Evolutionary conservation across 192 early-diverging fungal species (phyloP).

Genomic region (Backusella psychrophila): DNA sequence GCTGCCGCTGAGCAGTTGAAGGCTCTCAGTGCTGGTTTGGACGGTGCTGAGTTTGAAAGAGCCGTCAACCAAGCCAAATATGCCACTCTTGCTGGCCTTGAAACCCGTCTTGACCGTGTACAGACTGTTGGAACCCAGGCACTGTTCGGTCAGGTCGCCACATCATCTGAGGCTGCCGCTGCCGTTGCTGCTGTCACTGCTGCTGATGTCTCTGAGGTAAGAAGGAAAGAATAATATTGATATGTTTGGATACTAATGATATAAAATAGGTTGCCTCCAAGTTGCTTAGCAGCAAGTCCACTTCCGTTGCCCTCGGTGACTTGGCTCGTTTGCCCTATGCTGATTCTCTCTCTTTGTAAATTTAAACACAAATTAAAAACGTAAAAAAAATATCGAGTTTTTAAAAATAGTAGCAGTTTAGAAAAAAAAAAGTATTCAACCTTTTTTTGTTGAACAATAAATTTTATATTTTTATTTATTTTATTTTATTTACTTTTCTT

Average conservation of each 20-base stretch:
- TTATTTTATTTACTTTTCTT: neutral
- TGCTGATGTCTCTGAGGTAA: slow-evolving; percentile 62
- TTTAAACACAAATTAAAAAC: slow-evolving; percentile 2
- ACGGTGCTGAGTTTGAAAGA: slow-evolving; percentile 59
- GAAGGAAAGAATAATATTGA: neutral
- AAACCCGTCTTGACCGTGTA: slow-evolving; percentile 44
- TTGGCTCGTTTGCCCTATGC: slow-evolving; percentile 69
- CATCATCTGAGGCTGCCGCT: slow-evolving; percentile 37
- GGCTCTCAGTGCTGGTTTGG: slow-evolving; percentile 45
- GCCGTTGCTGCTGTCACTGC: slow-evolving; percentile 56
- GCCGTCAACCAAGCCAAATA: slow-evolving; percentile 66
- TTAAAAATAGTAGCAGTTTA: neutral
- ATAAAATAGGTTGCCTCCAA: slow-evolving; percentile 53
- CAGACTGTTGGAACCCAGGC: slow-evolving; percentile 50
- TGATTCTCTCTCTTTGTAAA: slow-evolving; percentile 62
- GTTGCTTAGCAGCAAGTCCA: slow-evolving; percentile 67
- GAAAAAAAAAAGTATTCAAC: neutral
- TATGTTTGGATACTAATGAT: neutral
- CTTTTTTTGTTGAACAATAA: neutral
- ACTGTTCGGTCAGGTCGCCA: slow-evolving; percentile 22
- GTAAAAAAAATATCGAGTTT: neutral
- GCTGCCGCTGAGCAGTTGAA: slow-evolving; percentile 62
- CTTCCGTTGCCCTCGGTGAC: slow-evolving; percentile 77
- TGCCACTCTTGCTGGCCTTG: slow-evolving; percentile 45
- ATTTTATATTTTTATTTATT: slow-evolving; percentile 3